These are phyloP conservation scores for Suillus fuscotomentosus DNA, from an alignment of 768 basidiomycete genomes.

Conservation along the genomic window DNA sequence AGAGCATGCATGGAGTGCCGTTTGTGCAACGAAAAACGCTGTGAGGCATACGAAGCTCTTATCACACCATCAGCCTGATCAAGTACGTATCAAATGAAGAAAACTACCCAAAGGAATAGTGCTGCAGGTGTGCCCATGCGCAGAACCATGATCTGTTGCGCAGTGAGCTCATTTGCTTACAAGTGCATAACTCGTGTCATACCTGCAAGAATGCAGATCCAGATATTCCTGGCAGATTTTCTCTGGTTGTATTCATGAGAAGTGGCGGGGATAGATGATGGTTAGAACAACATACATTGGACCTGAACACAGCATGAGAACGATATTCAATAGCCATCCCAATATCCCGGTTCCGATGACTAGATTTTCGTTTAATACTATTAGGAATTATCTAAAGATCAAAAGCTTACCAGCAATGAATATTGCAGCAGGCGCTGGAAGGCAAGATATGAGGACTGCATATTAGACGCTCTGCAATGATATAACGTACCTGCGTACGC, in stretches of 20 bases:
- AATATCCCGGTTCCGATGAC: conserved; percentile 75
- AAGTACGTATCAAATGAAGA: background rate
- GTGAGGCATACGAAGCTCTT: conserved; percentile 77
- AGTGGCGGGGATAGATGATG: background rate
- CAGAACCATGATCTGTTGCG: conserved; percentile 63
- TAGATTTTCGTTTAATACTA: conserved; percentile 17
- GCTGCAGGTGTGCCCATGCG: conserved; percentile 78
- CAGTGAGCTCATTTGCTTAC: conserved; percentile 2
- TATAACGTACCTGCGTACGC: conserved; percentile 63
- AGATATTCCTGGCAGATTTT: conserved; percentile 64
- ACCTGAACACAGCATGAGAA: conserved; percentile 81
- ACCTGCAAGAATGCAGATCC: conserved; percentile 73
- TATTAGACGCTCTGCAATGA: conserved; percentile 21
- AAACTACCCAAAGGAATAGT: conserved; percentile 71
- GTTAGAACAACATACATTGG: conserved; percentile 48
- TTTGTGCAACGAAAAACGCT: conserved; percentile 84
- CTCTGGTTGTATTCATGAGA: conserved; percentile 33
- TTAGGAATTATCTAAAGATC: background rate
- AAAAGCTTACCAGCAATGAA: conserved; percentile 49
- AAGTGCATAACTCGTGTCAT: conserved; percentile 12
- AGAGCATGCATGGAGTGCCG: conserved; percentile 78
- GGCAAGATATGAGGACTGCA: background rate
- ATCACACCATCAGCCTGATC: background rate
- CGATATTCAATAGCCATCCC: conserved; percentile 87
- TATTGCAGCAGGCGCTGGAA: conserved; percentile 53